These are phyloP conservation scores for Pseudoturritis turrita DNA, from an alignment of 345 rosid species.

Conservation along the genomic window DNA sequence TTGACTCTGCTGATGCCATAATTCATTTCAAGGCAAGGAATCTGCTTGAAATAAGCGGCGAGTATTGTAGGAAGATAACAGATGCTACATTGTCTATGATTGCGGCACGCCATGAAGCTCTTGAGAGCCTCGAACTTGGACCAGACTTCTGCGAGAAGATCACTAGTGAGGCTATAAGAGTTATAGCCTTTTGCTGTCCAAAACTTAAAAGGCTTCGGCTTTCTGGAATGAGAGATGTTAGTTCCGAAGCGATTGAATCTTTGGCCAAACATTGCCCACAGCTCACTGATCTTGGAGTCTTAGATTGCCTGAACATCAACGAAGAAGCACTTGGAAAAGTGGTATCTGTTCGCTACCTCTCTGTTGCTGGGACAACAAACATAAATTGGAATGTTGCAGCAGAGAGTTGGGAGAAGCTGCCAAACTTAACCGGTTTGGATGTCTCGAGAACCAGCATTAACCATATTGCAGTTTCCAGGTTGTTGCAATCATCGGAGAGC, in stretches of 20 bases:
- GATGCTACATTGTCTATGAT: conserved; percentile 73
- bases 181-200: conserved; percentile 64
- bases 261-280: conserved; percentile 60
- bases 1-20: conserved; percentile 71
- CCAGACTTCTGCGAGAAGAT: conserved; percentile 74
- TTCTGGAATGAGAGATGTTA: conserved; percentile 70
- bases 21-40: conserved; percentile 55
- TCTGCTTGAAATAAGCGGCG: conserved; percentile 64
- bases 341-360: conserved; percentile 51
- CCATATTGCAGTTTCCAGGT: conserved; percentile 43
- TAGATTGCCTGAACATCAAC: conserved; percentile 68
- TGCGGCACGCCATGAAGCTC: conserved; percentile 64
- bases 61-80: conserved; percentile 67
- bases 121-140: conserved; percentile 79
- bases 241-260: conserved; percentile 62
- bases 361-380: conserved; percentile 75
- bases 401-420: conserved; percentile 59
- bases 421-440: conserved; percentile 61
- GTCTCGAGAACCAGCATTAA: conserved; percentile 75
- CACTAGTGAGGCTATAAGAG: conserved; percentile 74
- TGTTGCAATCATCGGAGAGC: conserved; percentile 54
- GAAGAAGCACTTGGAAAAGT: conserved; percentile 64
- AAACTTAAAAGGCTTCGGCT: conserved; percentile 63
- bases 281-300: conserved; percentile 62
- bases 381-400: conserved; percentile 64